A percentile compares a stretch with the other conserved stretches of the same genome.
phyloP scores from a whole-genome alignment of 2,329 filamentous ascomycete species.

The Nannizzia gypsea region DNA sequence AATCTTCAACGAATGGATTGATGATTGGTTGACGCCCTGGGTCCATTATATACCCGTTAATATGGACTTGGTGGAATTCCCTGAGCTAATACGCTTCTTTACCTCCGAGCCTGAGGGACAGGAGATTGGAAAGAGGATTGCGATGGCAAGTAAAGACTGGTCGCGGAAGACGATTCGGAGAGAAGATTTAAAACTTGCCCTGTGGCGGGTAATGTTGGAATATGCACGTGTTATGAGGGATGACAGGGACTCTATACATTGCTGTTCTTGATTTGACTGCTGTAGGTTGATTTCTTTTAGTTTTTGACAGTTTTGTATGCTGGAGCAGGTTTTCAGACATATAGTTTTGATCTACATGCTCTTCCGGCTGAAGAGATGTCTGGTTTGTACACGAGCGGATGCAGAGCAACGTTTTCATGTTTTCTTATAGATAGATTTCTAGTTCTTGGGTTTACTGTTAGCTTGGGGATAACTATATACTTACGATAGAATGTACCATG shows the following conservation, averaged over 20 bases:
- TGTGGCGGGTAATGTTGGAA: slow-evolving; percentile 52
- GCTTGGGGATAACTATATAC: not conserved
- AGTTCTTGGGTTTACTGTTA: not conserved
- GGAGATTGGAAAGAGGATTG: slow-evolving; percentile 40
- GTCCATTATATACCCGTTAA: slow-evolving; percentile 47
- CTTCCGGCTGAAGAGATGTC: not conserved
- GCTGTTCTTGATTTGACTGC: slow-evolving; percentile 3
- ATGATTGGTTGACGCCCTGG: slow-evolving; percentile 46
- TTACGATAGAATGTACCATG: not conserved
- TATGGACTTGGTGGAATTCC: slow-evolving; percentile 40
- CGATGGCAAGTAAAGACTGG: slow-evolving; percentile 46
- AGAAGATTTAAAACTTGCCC: slow-evolving; percentile 49
- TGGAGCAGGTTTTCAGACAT: not conserved
- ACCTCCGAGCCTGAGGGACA: slow-evolving; percentile 38
- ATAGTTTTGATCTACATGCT: not conserved
- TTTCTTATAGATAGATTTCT: not conserved
- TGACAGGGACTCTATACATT: slow-evolving; percentile 2
- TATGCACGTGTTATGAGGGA: slow-evolving; percentile 14
- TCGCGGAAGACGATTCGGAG: slow-evolving; percentile 42
- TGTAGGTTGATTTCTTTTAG: not conserved
- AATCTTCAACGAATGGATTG: slow-evolving; percentile 46
- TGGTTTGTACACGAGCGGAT: not conserved
- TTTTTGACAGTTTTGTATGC: not conserved
- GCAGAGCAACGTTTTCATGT: not conserved
- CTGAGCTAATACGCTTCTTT: slow-evolving; percentile 41